Evolutionary conservation across 371 early-diverging fungal genomes (phyloP).

Genomic region (Mucor indicus): DNA sequence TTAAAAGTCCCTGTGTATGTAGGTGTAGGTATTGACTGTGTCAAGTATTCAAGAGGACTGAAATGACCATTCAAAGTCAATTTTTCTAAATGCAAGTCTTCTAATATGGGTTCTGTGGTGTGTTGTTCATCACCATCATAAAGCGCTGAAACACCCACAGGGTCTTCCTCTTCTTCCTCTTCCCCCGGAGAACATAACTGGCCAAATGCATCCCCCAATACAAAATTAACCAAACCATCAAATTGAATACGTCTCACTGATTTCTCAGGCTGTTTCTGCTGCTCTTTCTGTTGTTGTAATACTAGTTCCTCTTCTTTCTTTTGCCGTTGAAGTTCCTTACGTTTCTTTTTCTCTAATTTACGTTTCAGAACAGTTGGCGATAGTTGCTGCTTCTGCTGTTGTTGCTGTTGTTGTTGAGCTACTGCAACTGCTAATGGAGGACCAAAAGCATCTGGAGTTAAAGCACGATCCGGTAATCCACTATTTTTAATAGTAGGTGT

Average conservation of each 20-base stretch:
- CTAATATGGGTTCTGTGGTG: constrained; percentile 3
- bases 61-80: constrained; percentile 3
- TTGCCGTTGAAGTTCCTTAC: constrained; percentile 30
- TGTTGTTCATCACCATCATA: constrained; percentile 8
- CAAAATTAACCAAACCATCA: constrained; percentile 35
- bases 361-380: constrained; percentile 29
- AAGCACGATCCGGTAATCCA: constrained; percentile 30
- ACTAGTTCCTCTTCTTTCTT: constrained; percentile 6
- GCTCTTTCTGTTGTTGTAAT: constrained; percentile 17
- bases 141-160: constrained; percentile 34
- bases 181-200: constrained; percentile 13
- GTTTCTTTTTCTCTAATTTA: constrained; percentile 43
- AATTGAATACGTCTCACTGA: background rate
- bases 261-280: background rate
- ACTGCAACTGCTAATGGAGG: constrained; percentile 52
- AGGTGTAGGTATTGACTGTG: constrained; percentile 30
- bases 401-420: constrained; percentile 54
- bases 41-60: constrained; percentile 35
- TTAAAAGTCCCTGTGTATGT: constrained; percentile 41
- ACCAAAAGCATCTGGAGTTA: constrained; percentile 47
- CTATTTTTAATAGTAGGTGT: constrained; percentile 44
- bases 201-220: constrained; percentile 36
- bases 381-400: constrained; percentile 22
- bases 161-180: constrained; percentile 23
- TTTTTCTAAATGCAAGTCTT: background rate